phyloP scores from a whole-genome alignment of 2,329 filamentous ascomycete genomes.

The Dactylellina parvicollis region DNA sequence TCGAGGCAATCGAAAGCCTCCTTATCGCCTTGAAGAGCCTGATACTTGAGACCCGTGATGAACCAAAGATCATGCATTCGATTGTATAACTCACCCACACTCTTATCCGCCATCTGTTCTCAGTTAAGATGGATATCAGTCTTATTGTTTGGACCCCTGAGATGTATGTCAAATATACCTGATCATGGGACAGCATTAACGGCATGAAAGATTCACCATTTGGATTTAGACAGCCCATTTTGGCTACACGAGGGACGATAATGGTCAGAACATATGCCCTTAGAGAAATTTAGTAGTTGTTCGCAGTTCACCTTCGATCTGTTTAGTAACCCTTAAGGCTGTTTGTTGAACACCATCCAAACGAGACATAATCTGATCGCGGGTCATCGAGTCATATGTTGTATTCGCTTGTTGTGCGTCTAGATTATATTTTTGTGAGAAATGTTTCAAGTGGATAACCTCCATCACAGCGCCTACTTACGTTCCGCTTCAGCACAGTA shows the following conservation, averaged over 20 bases:
- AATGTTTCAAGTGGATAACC: background rate
- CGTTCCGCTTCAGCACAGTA: constrained; percentile 42
- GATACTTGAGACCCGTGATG: constrained; percentile 27
- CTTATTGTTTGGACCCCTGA: background rate
- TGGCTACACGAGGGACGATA: background rate
- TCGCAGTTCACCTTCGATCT: constrained; percentile 14
- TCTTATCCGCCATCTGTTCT: constrained; percentile 20
- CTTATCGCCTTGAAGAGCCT: constrained; percentile 20
- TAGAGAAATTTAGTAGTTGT: background rate
- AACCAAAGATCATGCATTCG: constrained; percentile 31
- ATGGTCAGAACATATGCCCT: background rate
- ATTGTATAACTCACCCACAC: constrained; percentile 22
- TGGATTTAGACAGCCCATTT: constrained; percentile 12
- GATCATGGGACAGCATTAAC: background rate
- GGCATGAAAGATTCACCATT: constrained; percentile 10
- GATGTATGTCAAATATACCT: no score
- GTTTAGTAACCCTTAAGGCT: constrained; percentile 2
- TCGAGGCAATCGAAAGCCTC: background rate
- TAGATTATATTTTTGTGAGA: background rate
- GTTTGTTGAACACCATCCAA: constrained; percentile 4
- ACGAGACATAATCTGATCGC: constrained; percentile 1
- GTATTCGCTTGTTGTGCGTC: constrained; percentile 3
- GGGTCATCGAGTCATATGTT: background rate
- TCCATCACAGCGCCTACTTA: background rate
- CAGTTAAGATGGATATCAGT: background rate